Evolutionary conservation across 2,329 filamentous ascomycete genomes (phyloP).

Genomic region (Sphaerulina vaccinii): DNA sequence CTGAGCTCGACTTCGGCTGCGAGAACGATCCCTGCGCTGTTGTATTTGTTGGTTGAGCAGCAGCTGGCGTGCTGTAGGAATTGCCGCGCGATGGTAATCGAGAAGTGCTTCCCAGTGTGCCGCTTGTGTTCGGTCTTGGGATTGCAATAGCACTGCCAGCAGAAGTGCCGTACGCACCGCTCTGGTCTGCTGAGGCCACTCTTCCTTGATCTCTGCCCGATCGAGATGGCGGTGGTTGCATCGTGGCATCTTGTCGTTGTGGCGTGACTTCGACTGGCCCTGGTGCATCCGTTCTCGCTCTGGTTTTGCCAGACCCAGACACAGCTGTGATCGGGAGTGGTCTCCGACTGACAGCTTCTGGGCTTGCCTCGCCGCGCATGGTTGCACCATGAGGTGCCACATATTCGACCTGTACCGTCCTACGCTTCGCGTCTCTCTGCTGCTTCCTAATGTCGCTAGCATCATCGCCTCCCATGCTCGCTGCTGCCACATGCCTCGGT

Average conservation of each 20-base stretch:
- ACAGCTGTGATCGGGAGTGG: conserved; percentile 27
- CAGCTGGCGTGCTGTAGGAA: conserved; percentile 84
- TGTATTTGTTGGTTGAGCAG: conserved; percentile 81
- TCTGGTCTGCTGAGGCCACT: conserved; percentile 49
- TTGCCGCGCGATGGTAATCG: conserved; percentile 69
- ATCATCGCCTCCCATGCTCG: conserved; percentile 27
- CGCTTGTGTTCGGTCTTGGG: conserved; percentile 74
- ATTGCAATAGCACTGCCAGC: conserved; percentile 43
- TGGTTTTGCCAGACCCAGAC: conserved; percentile 39
- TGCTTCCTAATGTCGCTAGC: conserved; percentile 43
- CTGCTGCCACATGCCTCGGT: conserved; percentile 24
- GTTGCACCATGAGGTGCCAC: conserved; percentile 88
- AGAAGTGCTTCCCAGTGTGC: conserved; percentile 62
- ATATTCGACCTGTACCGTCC: conserved; percentile 97
- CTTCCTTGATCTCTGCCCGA: conserved; percentile 50
- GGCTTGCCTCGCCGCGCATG: conserved; percentile 61
- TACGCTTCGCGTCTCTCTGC: conserved; percentile 78
- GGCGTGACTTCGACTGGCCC: conserved; percentile 50
- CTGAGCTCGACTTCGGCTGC: conserved; percentile 65
- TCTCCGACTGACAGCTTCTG: conserved; percentile 24
- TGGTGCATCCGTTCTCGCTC: conserved; percentile 56
- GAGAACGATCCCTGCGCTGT: conserved; percentile 88
- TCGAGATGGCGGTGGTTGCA: conserved; percentile 38
- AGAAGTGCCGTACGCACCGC: conserved; percentile 34
- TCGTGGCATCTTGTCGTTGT: conserved; percentile 29